Evolutionary conservation across 441 rosid genomes (phyloP).

Genomic region (Jatropha podagrica): DNA sequence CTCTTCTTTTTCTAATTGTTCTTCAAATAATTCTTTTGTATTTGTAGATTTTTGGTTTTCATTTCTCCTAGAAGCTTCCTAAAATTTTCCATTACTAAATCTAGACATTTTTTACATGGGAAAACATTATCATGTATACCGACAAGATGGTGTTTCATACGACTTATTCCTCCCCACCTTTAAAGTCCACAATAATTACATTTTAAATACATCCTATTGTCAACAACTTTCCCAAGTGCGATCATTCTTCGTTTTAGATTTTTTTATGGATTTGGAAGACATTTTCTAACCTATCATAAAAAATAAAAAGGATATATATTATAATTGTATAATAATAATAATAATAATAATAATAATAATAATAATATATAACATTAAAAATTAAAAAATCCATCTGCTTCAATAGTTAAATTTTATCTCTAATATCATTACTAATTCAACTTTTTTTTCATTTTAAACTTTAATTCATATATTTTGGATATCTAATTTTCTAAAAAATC

Average conservation of each 20-base stretch:
- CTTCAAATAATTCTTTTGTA: not conserved
- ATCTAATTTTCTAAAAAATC: too few relatives aligned
- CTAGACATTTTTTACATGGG: not conserved
- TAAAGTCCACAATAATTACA: not conserved
- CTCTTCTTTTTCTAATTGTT: not conserved
- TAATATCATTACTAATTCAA: too few relatives aligned
- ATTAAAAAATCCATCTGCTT: too few relatives aligned
- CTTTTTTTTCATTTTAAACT: too few relatives aligned
- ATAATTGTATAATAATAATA: too few relatives aligned
- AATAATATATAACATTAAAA: too few relatives aligned
- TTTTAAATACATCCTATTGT: not conserved
- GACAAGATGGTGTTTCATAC: conserved; percentile 1
- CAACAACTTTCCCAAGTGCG: not conserved
- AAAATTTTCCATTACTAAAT: not conserved
- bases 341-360: too few relatives aligned
- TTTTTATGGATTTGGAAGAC: not conserved
- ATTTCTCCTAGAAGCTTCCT: not conserved
- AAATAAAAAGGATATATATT: too few relatives aligned
- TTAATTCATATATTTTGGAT: too few relatives aligned
- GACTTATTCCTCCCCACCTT: not conserved
- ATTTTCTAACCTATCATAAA: not conserved
- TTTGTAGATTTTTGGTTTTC: not conserved
- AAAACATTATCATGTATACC: not conserved
- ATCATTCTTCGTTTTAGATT: not conserved
- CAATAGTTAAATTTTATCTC: too few relatives aligned